Percentiles rank a stretch among this genome's conserved stretches.
Conservation (phyloP, 257 asterid species). For the Solanum appendiculatum region DNA sequence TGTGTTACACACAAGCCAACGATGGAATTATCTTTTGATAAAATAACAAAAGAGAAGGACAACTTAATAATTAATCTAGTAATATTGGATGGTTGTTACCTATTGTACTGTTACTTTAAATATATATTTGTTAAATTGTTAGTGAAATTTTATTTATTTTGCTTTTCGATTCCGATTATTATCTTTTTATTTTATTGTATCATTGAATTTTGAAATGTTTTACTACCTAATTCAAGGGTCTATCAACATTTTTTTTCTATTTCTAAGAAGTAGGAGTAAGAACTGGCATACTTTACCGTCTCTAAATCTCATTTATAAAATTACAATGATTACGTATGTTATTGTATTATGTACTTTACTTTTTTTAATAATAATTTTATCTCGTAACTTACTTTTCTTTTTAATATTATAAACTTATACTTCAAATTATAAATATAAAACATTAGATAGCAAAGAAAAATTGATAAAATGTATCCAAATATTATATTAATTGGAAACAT, state of each 20-base stretch:
- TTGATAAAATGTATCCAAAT: not conserved
- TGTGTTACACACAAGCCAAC: not conserved
- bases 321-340: not conserved
- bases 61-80: not conserved
- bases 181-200: not conserved
- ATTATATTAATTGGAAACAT: not conserved
- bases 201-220: not conserved
- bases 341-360: not conserved
- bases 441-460: not conserved
- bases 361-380: not conserved
- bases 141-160: not conserved
- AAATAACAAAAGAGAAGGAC: not conserved
- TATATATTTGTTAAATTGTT: not conserved
- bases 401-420: not conserved
- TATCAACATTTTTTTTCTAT: no score
- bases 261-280: no score
- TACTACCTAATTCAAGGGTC: no score
- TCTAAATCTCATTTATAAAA: not conserved
- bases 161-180: not conserved
- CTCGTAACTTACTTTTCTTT: not conserved
- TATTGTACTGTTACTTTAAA: not conserved
- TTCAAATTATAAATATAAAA: not conserved
- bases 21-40: not conserved
- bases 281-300: not conserved
- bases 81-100: not conserved